Evolutionary conservation across 352 stramenopile species (phyloP).

Genomic region (Pythium scleroteichum): DNA sequence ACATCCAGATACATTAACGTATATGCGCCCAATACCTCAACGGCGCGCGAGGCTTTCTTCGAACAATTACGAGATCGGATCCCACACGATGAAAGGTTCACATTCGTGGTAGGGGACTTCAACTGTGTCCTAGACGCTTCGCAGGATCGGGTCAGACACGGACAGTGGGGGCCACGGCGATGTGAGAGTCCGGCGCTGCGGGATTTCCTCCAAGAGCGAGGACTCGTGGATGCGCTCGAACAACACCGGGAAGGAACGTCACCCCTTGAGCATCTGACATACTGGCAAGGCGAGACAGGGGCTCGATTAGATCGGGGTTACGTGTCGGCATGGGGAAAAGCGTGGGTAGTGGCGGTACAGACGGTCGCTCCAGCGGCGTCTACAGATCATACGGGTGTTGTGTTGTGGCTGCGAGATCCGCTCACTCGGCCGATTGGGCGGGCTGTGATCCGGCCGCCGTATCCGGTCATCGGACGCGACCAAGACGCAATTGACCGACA

Average conservation of each 20-base stretch:
- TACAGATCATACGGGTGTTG: slow-evolving; percentile 2
- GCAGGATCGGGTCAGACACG: not conserved
- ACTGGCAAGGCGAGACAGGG: slow-evolving; percentile 1
- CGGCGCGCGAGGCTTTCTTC: not conserved
- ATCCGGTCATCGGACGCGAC: slow-evolving; percentile 1
- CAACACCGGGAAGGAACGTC: not conserved
- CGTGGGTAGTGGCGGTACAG: not conserved
- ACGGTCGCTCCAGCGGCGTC: not conserved
- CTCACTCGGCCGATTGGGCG: not conserved
- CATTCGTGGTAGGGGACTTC: not conserved
- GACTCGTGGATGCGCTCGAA: not conserved
- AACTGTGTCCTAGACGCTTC: not conserved
- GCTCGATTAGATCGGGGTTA: slow-evolving; percentile 1
- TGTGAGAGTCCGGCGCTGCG: not conserved
- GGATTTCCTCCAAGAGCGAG: not conserved
- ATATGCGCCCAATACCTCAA: no score
- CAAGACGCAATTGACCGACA: not conserved
- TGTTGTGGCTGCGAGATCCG: slow-evolving; percentile 1
- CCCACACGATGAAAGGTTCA: not conserved
- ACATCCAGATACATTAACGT: not conserved
- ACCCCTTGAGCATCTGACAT: not conserved
- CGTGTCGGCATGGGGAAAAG: not conserved
- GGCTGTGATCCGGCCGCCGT: not conserved
- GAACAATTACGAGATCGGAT: not conserved
- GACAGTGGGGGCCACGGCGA: not conserved